Evolutionary conservation across 2,329 filamentous ascomycete genomes (phyloP).

Genomic region (Epichloe amarillans): DNA sequence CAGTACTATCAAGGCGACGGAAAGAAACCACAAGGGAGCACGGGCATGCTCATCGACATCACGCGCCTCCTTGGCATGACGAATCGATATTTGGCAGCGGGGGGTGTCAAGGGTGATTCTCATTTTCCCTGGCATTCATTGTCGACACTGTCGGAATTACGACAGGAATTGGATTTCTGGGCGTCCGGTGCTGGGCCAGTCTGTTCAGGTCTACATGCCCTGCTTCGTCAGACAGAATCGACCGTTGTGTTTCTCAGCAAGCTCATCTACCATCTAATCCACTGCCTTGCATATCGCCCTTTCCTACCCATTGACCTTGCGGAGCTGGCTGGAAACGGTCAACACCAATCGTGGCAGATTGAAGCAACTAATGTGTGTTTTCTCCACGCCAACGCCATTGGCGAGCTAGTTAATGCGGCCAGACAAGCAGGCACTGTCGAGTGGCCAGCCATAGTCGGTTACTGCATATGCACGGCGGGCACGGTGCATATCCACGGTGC

Average conservation of each 20-base stretch:
- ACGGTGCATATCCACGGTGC: slow-evolving; percentile 81
- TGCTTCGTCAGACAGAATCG: slow-evolving; percentile 68
- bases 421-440: slow-evolving; percentile 62
- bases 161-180: slow-evolving; percentile 74
- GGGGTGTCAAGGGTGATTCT: slow-evolving; percentile 77
- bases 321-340: slow-evolving; percentile 65
- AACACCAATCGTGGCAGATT: slow-evolving; percentile 87
- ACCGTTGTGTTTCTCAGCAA: slow-evolving; percentile 72
- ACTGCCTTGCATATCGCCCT: slow-evolving; percentile 75
- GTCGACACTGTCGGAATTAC: slow-evolving; percentile 74
- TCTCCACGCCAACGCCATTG: slow-evolving; percentile 75
- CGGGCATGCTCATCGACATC: slow-evolving; percentile 73
- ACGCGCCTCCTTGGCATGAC: slow-evolving; percentile 70
- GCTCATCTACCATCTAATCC: slow-evolving; percentile 73
- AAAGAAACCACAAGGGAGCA: slow-evolving; percentile 61
- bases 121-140: slow-evolving; percentile 85
- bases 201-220: slow-evolving; percentile 59
- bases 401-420: slow-evolving; percentile 68
- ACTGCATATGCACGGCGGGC: slow-evolving; percentile 74
- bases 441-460: slow-evolving; percentile 78
- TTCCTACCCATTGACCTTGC: slow-evolving; percentile 76
- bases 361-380: slow-evolving; percentile 81
- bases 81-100: slow-evolving; percentile 71
- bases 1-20: slow-evolving; percentile 57
- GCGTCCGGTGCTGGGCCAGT: slow-evolving; percentile 67